Percentiles rank a stretch among this genome's conserved stretches.
phyloP scores from a whole-genome alignment of 1,284 basidiomycete species.

The Leccinum solheimii region DNA sequence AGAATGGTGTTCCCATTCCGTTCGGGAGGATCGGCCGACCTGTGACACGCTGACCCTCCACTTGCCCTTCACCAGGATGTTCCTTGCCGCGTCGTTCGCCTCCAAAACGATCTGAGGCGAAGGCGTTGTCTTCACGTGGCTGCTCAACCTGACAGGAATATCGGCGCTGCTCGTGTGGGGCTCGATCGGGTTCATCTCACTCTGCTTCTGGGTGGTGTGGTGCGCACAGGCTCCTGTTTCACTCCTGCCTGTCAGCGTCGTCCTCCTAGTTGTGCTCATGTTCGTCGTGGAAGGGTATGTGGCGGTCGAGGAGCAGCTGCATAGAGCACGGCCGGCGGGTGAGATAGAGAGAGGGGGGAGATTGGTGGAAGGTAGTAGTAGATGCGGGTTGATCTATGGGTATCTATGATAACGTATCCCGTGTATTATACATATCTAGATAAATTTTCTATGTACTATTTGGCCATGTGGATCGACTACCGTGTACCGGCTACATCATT shows the following conservation, averaged over 20 bases:
- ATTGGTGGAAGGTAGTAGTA: no score
- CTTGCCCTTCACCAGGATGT: conserved; percentile 35
- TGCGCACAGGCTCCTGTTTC: conserved; percentile 45
- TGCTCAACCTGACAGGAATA: conserved; percentile 68
- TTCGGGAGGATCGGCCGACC: background rate
- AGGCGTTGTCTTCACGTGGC: conserved; percentile 56
- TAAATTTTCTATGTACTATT: background rate
- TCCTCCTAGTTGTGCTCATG: conserved; percentile 47
- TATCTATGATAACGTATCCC: no score
- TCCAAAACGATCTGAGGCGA: conserved; percentile 54
- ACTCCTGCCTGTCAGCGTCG: conserved; percentile 42
- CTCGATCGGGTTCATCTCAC: conserved; percentile 54
- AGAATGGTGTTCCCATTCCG: conserved; percentile 62
- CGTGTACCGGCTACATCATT: no score
- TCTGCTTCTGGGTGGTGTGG: conserved; percentile 52
- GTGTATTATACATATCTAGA: no score
- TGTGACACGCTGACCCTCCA: conserved; percentile 1
- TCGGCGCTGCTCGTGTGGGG: conserved; percentile 69
- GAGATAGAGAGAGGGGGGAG: no score
- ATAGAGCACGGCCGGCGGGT: conserved; percentile 23
- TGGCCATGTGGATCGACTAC: background rate
- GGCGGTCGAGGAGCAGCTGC: conserved; percentile 37
- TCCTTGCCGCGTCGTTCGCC: conserved; percentile 47
- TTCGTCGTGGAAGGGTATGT: conserved; percentile 54
- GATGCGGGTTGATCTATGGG: background rate